Base-by-base conservation (phyloP, 495 filamentous ascomycete species). In the Lasiosphaeris hirsuta region DNA sequence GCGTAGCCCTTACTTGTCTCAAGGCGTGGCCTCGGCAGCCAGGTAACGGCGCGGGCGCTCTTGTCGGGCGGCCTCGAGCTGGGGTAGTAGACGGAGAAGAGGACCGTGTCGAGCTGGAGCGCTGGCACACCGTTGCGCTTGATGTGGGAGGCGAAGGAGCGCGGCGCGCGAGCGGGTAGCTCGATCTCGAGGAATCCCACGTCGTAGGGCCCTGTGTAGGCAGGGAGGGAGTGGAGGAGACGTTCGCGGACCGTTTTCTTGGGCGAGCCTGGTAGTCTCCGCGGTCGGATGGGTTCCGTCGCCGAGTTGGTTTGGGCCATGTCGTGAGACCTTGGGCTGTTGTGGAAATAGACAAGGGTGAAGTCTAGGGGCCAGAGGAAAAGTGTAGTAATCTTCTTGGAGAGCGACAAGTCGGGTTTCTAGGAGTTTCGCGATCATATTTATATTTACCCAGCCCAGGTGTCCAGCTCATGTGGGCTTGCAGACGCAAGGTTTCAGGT, bases 61-160 rank as follows among this genome's bases (percentile, higher is more conserved):
- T 18, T 38, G 40, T 23, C 14, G 10, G 13, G 4, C 49, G 46
- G 48, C 40, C 14, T 1, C 35, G 30, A 8, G 58, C 78, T 80
- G 3, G 87, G 87, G 62, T 90, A 90, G 67, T 82, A 90, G 9
- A 88, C 68, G 0, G 84, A 75, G 62, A 87, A 86, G 37, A 84
- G 79, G 50, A 89, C 76, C 0, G 86, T 89, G 18, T 84, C 71
- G 36, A 84, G 65, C 38, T 71, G 69, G 10, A 80, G 64, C 19
- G 74, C 70, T 54, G 68, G 69, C 36, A 61, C 62, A 42, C 68
- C 62, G 53, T 75, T 65, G 38, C 71, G 69, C 56, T 76, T 76
- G 49, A 78, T 78, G 51, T 65, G 67, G 9, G 71, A 72, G 17
- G 15, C 23, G 51, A 78, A 74, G 13, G 63, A 51, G 15, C 62